phyloP scores from a whole-genome alignment of 495 filamentous ascomycete species.

The Penicillium paxilli region DNA sequence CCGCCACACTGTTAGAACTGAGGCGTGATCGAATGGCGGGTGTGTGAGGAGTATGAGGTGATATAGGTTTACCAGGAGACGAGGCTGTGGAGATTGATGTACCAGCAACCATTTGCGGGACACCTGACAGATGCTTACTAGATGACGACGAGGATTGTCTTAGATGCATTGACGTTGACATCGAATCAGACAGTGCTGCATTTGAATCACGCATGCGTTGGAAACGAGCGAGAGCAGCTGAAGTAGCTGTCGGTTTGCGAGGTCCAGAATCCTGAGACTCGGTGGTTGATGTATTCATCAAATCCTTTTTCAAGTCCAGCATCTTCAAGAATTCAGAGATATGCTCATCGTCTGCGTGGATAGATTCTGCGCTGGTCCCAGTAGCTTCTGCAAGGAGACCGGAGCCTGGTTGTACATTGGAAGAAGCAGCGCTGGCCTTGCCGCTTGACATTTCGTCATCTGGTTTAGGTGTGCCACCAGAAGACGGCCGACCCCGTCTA shows the following conservation, averaged over 20 bases:
- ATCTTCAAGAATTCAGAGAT: conserved; percentile 90
- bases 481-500: conserved; percentile 72
- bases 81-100: conserved; percentile 83
- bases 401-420: conserved; percentile 79
- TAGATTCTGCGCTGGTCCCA: conserved; percentile 72
- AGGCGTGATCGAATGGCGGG: conserved; percentile 91
- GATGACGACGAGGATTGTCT: conserved; percentile 82
- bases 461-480: conserved; percentile 64
- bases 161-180: conserved; percentile 79
- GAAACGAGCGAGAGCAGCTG: conserved; percentile 72
- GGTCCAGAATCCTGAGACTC: conserved; percentile 57
- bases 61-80: conserved; percentile 88
- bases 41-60: conserved; percentile 91
- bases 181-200: conserved; percentile 79
- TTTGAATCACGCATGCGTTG: conserved; percentile 85
- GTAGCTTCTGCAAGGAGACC: conserved; percentile 75
- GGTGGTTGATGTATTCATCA: conserved; percentile 63
- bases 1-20: conserved; percentile 82
- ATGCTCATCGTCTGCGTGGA: conserved; percentile 84
- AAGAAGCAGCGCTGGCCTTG: conserved; percentile 80
- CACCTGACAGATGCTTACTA: conserved; percentile 78
- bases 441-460: conserved; percentile 93
- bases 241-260: conserved; percentile 56
- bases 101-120: conserved; percentile 80
- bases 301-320: conserved; percentile 76